Conservation (phyloP, 1,284 basidiomycete genomes). For the Boletus sp. region DNA sequence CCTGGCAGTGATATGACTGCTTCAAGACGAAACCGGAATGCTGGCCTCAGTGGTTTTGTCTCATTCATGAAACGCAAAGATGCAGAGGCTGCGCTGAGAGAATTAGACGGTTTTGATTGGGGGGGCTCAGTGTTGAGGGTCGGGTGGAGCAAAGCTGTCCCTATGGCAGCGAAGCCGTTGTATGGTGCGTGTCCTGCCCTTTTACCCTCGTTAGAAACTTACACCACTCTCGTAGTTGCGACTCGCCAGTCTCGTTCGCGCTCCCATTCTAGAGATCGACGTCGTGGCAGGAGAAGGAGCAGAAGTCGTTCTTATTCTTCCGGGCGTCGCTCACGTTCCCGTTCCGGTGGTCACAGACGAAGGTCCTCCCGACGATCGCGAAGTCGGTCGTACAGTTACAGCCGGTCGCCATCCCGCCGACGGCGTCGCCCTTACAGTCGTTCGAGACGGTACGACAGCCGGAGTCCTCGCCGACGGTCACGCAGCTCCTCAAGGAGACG, state of each 20-base stretch:
- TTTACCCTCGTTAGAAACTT: conserved; percentile 6
- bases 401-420: conserved; percentile 40
- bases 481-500: conserved; percentile 36
- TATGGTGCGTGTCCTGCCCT: conserved; percentile 57
- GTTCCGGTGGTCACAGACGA: conserved; percentile 40
- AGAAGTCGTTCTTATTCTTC: conserved; percentile 41
- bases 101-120: conserved; percentile 91
- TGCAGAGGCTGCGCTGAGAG: conserved; percentile 82
- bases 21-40: conserved; percentile 59
- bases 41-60: conserved; percentile 89
- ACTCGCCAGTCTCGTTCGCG: conserved; percentile 31
- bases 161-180: conserved; percentile 72
- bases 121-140: conserved; percentile 80
- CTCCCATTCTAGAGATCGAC: conserved; percentile 31
- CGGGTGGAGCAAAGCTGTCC: conserved; percentile 95
- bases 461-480: conserved; percentile 43
- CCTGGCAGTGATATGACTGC: conserved; percentile 73
- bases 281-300: conserved; percentile 25
- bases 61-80: conserved; percentile 91
- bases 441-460: conserved; percentile 35
- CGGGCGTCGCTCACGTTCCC: conserved; percentile 45
- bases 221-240: conserved; percentile 26
- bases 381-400: conserved; percentile 43
- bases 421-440: conserved; percentile 30
- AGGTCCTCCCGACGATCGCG: conserved; percentile 36